phyloP scores from a whole-genome alignment of 1,284 basidiomycete genomes.

The Malassezia pachydermatis region DNA sequence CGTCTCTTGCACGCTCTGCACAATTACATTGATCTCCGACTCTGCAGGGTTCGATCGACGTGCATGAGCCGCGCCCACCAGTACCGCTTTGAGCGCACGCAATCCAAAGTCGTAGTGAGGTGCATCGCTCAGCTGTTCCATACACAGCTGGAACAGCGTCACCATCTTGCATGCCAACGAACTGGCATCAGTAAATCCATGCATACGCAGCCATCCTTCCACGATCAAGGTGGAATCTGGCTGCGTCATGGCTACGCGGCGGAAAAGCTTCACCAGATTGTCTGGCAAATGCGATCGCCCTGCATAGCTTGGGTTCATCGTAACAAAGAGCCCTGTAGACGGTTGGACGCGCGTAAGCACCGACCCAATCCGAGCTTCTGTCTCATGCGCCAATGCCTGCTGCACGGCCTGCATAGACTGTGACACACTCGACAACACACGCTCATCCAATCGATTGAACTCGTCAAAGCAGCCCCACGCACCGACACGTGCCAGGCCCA shows the following conservation, averaged over 20 bases:
- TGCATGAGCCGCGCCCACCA: constrained; percentile 78
- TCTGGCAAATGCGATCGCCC: constrained; percentile 93
- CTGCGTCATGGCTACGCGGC: constrained; percentile 97
- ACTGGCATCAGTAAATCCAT: constrained; percentile 96
- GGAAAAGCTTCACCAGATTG: constrained; percentile 83
- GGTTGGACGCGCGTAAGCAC: constrained; percentile 84
- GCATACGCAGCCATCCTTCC: constrained; percentile 97
- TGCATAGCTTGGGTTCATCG: constrained; percentile 90
- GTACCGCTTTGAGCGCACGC: constrained; percentile 89
- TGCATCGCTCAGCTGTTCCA: constrained; percentile 89
- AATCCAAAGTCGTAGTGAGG: constrained; percentile 99
- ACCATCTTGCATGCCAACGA: constrained; percentile 92
- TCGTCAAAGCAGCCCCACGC: constrained; percentile 58
- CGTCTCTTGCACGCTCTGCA: constrained; percentile 98
- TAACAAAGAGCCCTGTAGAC: constrained; percentile 91
- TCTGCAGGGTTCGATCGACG: constrained; percentile 8
- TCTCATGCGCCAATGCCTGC: constrained; percentile 66
- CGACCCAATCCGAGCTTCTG: constrained; percentile 64
- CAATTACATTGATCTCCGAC: constrained; percentile 57
- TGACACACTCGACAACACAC: constrained; percentile 93
- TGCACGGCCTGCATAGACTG: constrained; percentile 99
- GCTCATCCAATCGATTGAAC: constrained; percentile 85
- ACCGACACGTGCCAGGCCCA: constrained; percentile 95
- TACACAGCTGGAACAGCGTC: constrained; percentile 96
- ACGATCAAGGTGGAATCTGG: constrained; percentile 97